These are phyloP conservation scores for Russula sp. DNA, from an alignment of 768 basidiomycete genomes.

Conservation along the genomic window DNA sequence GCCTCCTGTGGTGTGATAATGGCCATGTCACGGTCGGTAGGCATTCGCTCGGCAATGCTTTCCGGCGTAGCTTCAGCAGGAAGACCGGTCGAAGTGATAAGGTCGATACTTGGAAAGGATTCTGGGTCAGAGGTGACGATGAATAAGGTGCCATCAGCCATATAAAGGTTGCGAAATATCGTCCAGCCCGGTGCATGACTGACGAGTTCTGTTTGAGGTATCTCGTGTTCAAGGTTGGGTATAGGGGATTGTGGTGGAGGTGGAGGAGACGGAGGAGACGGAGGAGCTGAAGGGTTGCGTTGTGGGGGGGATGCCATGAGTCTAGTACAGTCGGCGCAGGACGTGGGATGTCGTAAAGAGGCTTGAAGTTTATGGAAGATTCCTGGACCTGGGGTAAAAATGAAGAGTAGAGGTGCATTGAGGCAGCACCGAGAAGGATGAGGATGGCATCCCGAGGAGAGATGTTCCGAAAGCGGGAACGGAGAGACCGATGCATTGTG, in stretches of 20 bases:
- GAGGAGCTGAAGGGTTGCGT: neutral
- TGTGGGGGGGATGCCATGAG: neutral
- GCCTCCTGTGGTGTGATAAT: conserved; percentile 63
- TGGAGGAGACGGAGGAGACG: too few relatives aligned
- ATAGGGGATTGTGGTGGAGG: neutral
- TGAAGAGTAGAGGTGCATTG: conserved; percentile 52
- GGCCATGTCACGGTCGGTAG: conserved; percentile 59
- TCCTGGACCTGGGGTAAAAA: conserved; percentile 33
- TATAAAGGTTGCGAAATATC: conserved; percentile 75
- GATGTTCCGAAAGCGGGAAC: conserved; percentile 35
- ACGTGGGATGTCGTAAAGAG: too few relatives aligned
- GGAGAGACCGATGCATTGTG: neutral
- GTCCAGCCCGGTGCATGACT: conserved; percentile 84
- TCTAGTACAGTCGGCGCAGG: neutral
- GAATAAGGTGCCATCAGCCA: conserved; percentile 78
- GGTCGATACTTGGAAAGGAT: conserved; percentile 45
- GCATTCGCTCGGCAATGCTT: conserved; percentile 64
- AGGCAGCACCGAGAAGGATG: conserved; percentile 54
- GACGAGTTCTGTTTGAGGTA: conserved; percentile 56
- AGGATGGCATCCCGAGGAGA: conserved; percentile 59
- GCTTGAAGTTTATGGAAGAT: conserved; percentile 10
- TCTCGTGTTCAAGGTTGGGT: conserved; percentile 2
- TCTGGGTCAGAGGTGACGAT: conserved; percentile 53
- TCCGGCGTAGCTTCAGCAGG: conserved; percentile 57
- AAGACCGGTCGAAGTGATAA: conserved; percentile 70